Evolutionary conservation across 2,329 filamentous ascomycete species (phyloP).

Genomic region (Aspergillus arachidicola): DNA sequence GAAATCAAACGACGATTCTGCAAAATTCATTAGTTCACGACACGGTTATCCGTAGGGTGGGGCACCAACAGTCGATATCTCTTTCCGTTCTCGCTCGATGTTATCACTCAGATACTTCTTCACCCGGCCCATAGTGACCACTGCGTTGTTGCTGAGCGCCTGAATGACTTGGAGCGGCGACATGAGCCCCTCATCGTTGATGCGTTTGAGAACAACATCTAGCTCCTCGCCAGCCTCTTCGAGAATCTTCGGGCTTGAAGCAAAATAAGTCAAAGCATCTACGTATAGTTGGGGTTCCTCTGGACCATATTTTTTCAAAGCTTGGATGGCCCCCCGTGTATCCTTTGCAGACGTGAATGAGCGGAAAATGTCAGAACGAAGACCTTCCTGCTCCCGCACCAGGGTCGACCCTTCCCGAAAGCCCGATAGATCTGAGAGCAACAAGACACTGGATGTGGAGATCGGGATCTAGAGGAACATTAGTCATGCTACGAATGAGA

Average conservation of each 20-base stretch:
- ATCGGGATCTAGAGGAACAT: constrained; percentile 63
- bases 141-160: constrained; percentile 74
- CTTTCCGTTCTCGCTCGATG: constrained; percentile 82
- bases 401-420: constrained; percentile 90
- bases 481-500: constrained; percentile 8
- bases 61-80: constrained; percentile 66
- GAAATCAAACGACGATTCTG: constrained; percentile 77
- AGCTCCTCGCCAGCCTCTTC: constrained; percentile 88
- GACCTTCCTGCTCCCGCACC: constrained; percentile 88
- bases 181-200: constrained; percentile 89
- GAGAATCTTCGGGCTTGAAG: constrained; percentile 77
- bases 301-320: constrained; percentile 86
- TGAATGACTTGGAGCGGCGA: constrained; percentile 96
- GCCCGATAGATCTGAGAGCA: constrained; percentile 87
- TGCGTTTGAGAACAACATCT: constrained; percentile 75
- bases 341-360: constrained; percentile 93
- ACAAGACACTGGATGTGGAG: constrained; percentile 89
- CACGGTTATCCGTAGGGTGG: background rate
- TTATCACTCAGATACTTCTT: constrained; percentile 89
- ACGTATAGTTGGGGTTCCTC: constrained; percentile 91
- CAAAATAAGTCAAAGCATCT: constrained; percentile 89
- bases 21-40: constrained; percentile 34
- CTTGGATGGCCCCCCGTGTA: constrained; percentile 85
- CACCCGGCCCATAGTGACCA: constrained; percentile 96
- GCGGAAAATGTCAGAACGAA: constrained; percentile 93